Evolutionary conservation across 768 basidiomycete species (phyloP), one percentile per base, ranked within the genome.

Genomic region (Neoboletus brunneissimus): DNA sequence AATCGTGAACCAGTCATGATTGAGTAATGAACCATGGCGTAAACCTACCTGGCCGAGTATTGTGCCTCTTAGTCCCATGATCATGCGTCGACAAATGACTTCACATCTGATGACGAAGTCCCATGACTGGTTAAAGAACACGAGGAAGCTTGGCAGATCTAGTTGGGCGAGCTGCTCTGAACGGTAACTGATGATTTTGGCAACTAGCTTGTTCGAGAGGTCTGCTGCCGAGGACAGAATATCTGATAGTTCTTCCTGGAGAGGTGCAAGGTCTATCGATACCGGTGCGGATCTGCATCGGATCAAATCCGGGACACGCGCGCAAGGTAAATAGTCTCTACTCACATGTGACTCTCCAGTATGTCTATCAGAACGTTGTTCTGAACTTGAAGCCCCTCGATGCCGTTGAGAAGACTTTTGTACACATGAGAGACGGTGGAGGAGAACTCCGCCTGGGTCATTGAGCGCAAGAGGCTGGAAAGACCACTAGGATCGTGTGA

Each of bases 21-120:
- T 16, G 11, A 31, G 23, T 20, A 23, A 46, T 37, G 38, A 29
- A 44, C n/a, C 44, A 27, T 23, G 50, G 27, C 38, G 44, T 63
- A 55, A 59, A 67, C 73, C 41, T 60, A 89, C 89, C 79, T 96
- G 95, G 51, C 85, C 79, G 43, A 95, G 85, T 49, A 94, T 82
- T 2, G 85, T 89, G 5, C 94, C 95, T 55, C 97, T 77, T 32
- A 98, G 76, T 7, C 92, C 89, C 54, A 98, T 91, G 55, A 98
- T 94, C 93, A 98, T 98, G 61, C 88, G 79, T 52, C 86, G 80
- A 60, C 89, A 91, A 29, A 97, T 77, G 29, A 86, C 82, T 69
- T 99, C 96, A 66, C 91, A 93, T 60, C 79, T 80, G 25, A 97
- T 81, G 10, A 98, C 93, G 63, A 98, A 98, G 25, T 79, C 73